phyloP scores from a whole-genome alignment of 2,329 filamentous ascomycete species.

The Tolypocladium ovalisporum region DNA sequence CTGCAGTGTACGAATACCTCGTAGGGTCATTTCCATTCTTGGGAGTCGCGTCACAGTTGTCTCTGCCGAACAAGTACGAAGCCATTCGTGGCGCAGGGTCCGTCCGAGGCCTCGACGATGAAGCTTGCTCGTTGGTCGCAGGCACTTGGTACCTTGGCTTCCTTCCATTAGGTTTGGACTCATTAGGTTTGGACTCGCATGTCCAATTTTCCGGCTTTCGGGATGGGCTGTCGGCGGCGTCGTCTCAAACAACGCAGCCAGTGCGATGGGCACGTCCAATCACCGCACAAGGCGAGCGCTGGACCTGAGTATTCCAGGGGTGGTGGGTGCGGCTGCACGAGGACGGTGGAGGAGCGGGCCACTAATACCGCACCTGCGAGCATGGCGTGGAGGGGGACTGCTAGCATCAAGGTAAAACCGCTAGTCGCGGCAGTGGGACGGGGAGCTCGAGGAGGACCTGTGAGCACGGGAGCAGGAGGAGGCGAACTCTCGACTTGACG shows the following conservation, averaged over 20 bases:
- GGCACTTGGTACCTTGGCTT: too few species aligned
- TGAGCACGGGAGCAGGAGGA: neutral
- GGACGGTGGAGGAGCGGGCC: neutral
- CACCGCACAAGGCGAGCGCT: neutral
- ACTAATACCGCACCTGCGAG: neutral
- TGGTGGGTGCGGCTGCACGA: neutral
- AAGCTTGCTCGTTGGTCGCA: neutral
- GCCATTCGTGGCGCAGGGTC: neutral
- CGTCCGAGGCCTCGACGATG: neutral
- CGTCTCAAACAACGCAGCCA: neutral
- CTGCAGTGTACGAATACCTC: too few species aligned
- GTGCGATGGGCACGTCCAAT: neutral
- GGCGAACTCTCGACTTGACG: neutral
- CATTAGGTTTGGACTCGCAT: neutral
- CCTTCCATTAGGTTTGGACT: too few species aligned
- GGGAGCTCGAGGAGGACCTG: neutral
- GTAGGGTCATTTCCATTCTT: neutral
- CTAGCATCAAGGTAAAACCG: constrained; percentile 1
- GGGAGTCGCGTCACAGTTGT: neutral
- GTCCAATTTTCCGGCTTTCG: neutral
- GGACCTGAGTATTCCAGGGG: neutral
- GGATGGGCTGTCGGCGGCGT: neutral
- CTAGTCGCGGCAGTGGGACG: neutral
- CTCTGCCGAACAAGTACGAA: neutral
- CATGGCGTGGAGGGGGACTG: neutral